A percentile compares a stretch with the other conserved stretches of the same genome.
phyloP scores from a whole-genome alignment of 2,329 filamentous ascomycete species.

The Trichoderma koningiopsis region DNA sequence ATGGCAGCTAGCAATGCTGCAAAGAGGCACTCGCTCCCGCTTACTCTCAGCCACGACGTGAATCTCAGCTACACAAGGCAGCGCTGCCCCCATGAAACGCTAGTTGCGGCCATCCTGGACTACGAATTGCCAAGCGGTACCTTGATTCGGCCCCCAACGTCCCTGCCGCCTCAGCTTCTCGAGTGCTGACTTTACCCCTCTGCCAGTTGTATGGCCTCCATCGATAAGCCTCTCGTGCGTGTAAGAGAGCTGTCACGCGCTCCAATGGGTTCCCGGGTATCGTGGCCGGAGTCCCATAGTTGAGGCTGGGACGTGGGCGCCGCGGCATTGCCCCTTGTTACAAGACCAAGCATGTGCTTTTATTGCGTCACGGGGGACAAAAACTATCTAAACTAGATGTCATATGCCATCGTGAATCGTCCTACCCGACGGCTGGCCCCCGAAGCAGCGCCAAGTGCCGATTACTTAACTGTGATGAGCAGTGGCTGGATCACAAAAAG shows the following conservation, averaged over 20 bases:
- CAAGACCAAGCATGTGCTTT: not conserved
- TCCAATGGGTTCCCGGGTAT: not conserved
- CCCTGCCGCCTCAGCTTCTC: not conserved
- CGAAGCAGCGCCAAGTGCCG: not conserved
- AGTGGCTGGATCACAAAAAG: not conserved
- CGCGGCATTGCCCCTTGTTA: not conserved
- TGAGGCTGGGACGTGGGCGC: not conserved
- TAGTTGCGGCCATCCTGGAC: not conserved
- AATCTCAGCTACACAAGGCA: not conserved
- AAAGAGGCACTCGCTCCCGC: not conserved
- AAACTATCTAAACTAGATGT: not conserved
- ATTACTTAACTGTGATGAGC: constrained; percentile 1
- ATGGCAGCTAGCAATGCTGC: not conserved
- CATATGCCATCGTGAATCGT: not conserved
- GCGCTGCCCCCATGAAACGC: constrained; percentile 11
- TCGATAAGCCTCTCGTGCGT: not conserved
- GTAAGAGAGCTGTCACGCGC: not conserved
- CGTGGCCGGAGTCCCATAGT: not conserved
- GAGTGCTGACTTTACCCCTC: not conserved
- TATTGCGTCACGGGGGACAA: not conserved
- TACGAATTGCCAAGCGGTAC: not conserved
- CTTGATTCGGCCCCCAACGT: constrained; percentile 6
- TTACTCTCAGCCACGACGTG: constrained; percentile 2
- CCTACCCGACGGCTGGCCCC: constrained; percentile 2
- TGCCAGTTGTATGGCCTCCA: not conserved